Conservation (phyloP, 805 yeast species). For the Metschnikowia kunwiensis region DNA sequence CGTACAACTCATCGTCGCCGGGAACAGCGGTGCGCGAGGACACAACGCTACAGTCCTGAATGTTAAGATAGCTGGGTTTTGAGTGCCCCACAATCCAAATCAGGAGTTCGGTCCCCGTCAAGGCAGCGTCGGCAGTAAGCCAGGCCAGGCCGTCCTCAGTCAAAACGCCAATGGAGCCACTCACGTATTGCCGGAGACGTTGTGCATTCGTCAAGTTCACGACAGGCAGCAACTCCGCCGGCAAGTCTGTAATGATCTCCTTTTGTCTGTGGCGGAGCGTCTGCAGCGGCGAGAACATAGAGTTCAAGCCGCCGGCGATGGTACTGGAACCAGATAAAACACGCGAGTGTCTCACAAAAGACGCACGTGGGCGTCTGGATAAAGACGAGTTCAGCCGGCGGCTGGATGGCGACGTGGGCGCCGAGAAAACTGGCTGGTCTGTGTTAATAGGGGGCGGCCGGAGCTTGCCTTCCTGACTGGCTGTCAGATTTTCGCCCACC, state of each 20-base stretch:
- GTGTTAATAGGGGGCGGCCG: constrained; percentile 15
- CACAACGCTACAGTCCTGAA: constrained; percentile 39
- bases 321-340: constrained; percentile 16
- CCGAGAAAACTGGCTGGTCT: constrained; percentile 10
- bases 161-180: constrained; percentile 43
- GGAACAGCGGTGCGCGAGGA: constrained; percentile 16
- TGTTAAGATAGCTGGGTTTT: constrained; percentile 51
- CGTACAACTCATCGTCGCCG: constrained; percentile 13
- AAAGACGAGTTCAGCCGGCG: constrained; percentile 11
- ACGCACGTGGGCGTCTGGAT: constrained; percentile 16
- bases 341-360: constrained; percentile 19
- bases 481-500: constrained; percentile 2
- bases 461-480: constrained; percentile 3
- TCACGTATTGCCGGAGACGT: constrained; percentile 59
- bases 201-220: constrained; percentile 71
- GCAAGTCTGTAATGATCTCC: constrained; percentile 31
- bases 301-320: constrained; percentile 12
- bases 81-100: constrained; percentile 44
- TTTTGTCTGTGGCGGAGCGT: constrained; percentile 17
- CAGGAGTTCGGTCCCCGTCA: constrained; percentile 55
- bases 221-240: constrained; percentile 69
- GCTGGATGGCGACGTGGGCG: constrained; percentile 15
- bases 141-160: constrained; percentile 26
- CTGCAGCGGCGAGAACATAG: constrained; percentile 17
- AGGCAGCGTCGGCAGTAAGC: constrained; percentile 35